Percentiles rank a stretch among this genome's conserved stretches.
These are phyloP conservation scores for Brassica hybrid DNA, from an alignment of 441 rosid species.

Conservation along the genomic window DNA sequence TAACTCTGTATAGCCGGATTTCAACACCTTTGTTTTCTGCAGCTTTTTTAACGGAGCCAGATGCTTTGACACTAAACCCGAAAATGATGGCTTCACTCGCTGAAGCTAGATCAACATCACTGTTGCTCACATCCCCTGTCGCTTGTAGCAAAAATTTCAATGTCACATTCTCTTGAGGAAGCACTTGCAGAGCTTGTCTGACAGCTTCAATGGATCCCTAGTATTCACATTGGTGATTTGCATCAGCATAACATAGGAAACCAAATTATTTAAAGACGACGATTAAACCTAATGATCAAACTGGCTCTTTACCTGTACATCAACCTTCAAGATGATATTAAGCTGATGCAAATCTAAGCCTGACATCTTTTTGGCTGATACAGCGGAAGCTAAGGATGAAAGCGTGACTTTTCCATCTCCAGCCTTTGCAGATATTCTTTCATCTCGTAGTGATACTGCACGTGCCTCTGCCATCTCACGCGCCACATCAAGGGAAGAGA, in stretches of 20 bases:
- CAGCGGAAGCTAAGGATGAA: slow-evolving; percentile 94
- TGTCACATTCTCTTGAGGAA: background rate
- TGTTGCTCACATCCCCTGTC: slow-evolving; percentile 83
- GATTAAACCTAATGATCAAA: slow-evolving; percentile 5
- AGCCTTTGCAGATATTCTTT: slow-evolving; percentile 89
- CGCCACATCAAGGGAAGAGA: slow-evolving; percentile 79
- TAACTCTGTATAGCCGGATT: slow-evolving; percentile 87
- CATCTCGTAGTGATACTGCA: slow-evolving; percentile 73
- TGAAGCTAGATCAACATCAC: slow-evolving; percentile 93
- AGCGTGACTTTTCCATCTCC: slow-evolving; percentile 97
- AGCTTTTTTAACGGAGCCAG: slow-evolving; percentile 79
- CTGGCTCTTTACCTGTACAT: slow-evolving; percentile 74
- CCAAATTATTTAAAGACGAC: slow-evolving; percentile 13
- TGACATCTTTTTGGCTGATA: slow-evolving; percentile 75
- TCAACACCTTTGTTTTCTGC: slow-evolving; percentile 95
- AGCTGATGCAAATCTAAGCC: slow-evolving; percentile 96
- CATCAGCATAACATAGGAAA: slow-evolving; percentile 17
- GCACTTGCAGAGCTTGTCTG: slow-evolving; percentile 54
- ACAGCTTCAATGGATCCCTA: slow-evolving; percentile 11
- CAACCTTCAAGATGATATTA: slow-evolving; percentile 91
- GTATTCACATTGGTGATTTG: background rate
- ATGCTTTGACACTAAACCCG: slow-evolving; percentile 86
- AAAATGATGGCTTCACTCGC: slow-evolving; percentile 87
- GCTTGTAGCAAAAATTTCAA: slow-evolving; percentile 92
- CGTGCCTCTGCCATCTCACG: slow-evolving; percentile 85